Evolutionary conservation across 129 eudicot genomes (phyloP), one percentile per base, ranked within the genome.

Genomic region (Chrysanthemum lavandulifolium): DNA sequence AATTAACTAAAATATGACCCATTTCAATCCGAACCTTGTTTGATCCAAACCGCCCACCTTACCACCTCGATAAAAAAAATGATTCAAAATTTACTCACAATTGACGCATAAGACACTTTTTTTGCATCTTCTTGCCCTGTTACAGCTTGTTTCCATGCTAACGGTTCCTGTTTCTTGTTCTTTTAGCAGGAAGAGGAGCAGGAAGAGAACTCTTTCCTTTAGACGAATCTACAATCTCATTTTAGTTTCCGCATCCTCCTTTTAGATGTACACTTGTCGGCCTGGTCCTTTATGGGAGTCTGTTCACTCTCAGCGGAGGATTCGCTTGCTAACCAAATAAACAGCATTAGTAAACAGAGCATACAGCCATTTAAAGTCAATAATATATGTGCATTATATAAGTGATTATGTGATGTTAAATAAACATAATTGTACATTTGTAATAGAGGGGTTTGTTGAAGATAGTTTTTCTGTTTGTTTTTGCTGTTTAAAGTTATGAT

Each of bases 31-130:
- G 43, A 19, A 43, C 10, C 14, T 36, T 10, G 10, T 48, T 40
- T 40, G 43, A 36, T 36, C 43, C 43, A 36, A 40, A 40, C 47
- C 47, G 47, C 47, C 47, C 47, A 40, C 45, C 45, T 40, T 40
- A 7, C 9, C 9, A 40, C 47, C 47, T 40, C 10, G 9, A 65
- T n/a, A 57, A 9, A 62, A 13, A 31, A 1, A 31, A 10, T 56
- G 13, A 16, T 54, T 55, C 25, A 65, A 33, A 52, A 58, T 36
- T 47, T 36, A 58, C 85, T 77, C 79, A 82, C 86, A 70, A 77
- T 68, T 54, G 86, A 82, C 68, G 86, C 82, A 21, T 82, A 77
- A 31, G 86, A 82, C 53, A 31, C 56, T 69, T 50, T 82, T 27
- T 61, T 64, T 14, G 79, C 33, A 43, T 68, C 76, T 36, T 61